Percentiles rank a stretch among this genome's conserved stretches.
Evolutionary conservation across 306 rosid species (phyloP).

Genomic region (Cucumis cinereus): DNA sequence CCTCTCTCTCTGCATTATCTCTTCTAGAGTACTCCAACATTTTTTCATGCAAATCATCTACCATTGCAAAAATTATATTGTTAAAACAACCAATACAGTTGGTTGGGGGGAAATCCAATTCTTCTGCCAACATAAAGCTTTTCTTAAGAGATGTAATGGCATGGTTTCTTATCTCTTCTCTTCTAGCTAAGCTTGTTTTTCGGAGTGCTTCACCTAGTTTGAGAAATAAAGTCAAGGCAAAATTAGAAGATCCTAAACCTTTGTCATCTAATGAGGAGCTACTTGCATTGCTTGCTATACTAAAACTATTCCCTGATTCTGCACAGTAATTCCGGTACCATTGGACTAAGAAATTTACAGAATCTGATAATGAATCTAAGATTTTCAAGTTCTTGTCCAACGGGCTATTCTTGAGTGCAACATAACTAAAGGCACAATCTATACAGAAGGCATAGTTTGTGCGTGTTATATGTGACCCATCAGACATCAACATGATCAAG

Average conservation of each 20-base stretch:
- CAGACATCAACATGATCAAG: slow-evolving; percentile 47
- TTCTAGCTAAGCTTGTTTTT: slow-evolving; percentile 60
- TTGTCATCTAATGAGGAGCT: slow-evolving; percentile 53
- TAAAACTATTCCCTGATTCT: slow-evolving; percentile 38
- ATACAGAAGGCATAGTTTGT: slow-evolving; percentile 48
- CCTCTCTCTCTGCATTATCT: slow-evolving; percentile 73
- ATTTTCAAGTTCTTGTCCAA: slow-evolving; percentile 63
- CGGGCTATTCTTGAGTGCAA: slow-evolving; percentile 72
- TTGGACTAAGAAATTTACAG: slow-evolving; percentile 47
- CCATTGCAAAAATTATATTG: slow-evolving; percentile 73
- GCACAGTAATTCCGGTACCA: slow-evolving; percentile 45
- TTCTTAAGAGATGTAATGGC: slow-evolving; percentile 57
- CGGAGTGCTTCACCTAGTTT: slow-evolving; percentile 74
- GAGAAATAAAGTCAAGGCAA: slow-evolving; percentile 43
- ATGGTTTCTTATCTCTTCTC: slow-evolving; percentile 80
- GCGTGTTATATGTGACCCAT: slow-evolving; percentile 30
- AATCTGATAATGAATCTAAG: slow-evolving; percentile 45
- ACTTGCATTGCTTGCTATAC: slow-evolving; percentile 39
- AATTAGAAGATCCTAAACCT: slow-evolving; percentile 30
- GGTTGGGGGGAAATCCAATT: slow-evolving; percentile 38
- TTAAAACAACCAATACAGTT: slow-evolving; percentile 55
- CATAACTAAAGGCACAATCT: slow-evolving; percentile 64
- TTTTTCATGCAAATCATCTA: slow-evolving; percentile 83
- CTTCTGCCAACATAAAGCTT: slow-evolving; percentile 57
- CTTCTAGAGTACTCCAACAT: slow-evolving; percentile 86